Conservation (phyloP, 2,329 filamentous ascomycete genomes). For the Didymellaceae sp. region DNA sequence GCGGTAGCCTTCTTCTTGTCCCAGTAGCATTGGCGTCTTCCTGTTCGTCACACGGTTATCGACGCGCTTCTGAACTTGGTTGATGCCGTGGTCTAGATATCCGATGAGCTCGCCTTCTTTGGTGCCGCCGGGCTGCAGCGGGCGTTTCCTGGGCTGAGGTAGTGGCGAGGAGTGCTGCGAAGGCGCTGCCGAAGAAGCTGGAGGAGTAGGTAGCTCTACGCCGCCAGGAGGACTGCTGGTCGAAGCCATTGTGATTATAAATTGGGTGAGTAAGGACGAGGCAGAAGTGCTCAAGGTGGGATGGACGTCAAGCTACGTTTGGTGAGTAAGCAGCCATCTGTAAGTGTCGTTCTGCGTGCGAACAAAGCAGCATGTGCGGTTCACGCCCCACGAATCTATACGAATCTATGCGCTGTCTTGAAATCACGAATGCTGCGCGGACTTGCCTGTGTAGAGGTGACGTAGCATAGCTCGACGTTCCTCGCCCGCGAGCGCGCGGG, state of each 20-base stretch:
- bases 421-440: too few relatives aligned
- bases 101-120: slow-evolving; percentile 66
- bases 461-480: too few relatives aligned
- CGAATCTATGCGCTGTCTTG: too few relatives aligned
- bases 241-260: slow-evolving; percentile 19
- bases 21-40: slow-evolving; percentile 54
- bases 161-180: slow-evolving; percentile 53
- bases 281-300: slow-evolving; percentile 16
- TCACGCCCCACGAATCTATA: too few relatives aligned
- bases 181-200: slow-evolving; percentile 54
- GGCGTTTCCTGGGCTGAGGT: slow-evolving; percentile 59
- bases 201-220: slow-evolving; percentile 51
- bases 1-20: slow-evolving; percentile 59
- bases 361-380: too few relatives aligned
- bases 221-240: slow-evolving; percentile 4
- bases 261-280: neutral
- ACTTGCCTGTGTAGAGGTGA: too few relatives aligned
- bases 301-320: slow-evolving; percentile 7
- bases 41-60: slow-evolving; percentile 49
- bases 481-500: too few relatives aligned
- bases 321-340: slow-evolving; percentile 23
- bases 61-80: slow-evolving; percentile 35
- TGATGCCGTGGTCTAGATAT: slow-evolving; percentile 61
- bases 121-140: slow-evolving; percentile 61
- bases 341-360: slow-evolving; percentile 21